Percentiles rank a stretch among this genome's conserved stretches.
phyloP scores from a whole-genome alignment of 495 filamentous ascomycete genomes.

The Massariosphaeria phaeospora region DNA sequence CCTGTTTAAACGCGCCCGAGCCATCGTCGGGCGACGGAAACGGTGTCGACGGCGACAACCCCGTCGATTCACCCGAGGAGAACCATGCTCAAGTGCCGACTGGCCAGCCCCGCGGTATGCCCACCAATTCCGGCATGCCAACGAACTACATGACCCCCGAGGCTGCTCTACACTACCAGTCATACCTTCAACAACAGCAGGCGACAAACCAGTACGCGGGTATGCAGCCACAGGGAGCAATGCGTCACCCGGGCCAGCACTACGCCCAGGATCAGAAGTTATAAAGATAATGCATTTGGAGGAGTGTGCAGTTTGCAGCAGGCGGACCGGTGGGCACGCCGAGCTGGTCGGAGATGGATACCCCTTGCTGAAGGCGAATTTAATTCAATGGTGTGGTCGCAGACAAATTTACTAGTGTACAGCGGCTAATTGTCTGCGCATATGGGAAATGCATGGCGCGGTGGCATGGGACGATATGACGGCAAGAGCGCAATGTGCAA shows the following conservation, averaged over 20 bases:
- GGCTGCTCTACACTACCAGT: constrained; percentile 44
- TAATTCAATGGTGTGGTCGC: constrained; percentile 12
- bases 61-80: constrained; percentile 44
- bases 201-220: constrained; percentile 38
- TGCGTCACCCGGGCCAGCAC: constrained; percentile 34
- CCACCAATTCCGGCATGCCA: constrained; percentile 32
- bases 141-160: constrained; percentile 36
- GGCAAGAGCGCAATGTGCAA: constrained; percentile 17
- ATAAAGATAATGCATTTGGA: constrained; percentile 10
- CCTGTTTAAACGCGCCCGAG: constrained; percentile 94
- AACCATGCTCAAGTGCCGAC: constrained; percentile 37
- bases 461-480: constrained; percentile 18
- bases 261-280: constrained; percentile 34
- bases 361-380: constrained; percentile 30
- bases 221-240: constrained; percentile 34
- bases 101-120: constrained; percentile 31
- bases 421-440: constrained; percentile 3
- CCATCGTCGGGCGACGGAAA: constrained; percentile 82
- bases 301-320: constrained; percentile 17
- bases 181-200: constrained; percentile 43
- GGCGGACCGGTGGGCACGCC: constrained; percentile 10
- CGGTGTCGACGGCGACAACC: constrained; percentile 65
- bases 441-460: too few species aligned
- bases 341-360: constrained; percentile 30
- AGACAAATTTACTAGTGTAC: neutral